phyloP scores from a whole-genome alignment of 768 basidiomycete species.

The Phlebiopsis flavidoalba region DNA sequence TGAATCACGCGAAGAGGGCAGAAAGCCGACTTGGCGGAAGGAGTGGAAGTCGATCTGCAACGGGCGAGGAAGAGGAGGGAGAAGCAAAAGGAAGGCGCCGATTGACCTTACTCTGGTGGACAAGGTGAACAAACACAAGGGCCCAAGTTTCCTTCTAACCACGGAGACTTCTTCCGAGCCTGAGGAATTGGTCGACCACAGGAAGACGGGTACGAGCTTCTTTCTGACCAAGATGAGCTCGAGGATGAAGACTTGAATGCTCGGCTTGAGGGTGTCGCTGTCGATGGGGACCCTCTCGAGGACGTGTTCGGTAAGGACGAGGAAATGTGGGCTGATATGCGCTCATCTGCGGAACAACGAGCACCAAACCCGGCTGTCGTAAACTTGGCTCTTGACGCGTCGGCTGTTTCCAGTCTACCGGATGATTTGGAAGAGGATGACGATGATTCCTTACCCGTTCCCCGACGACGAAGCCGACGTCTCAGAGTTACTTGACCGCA shows the following conservation, averaged over 20 bases:
- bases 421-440: conserved; percentile 22
- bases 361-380: conserved; percentile 42
- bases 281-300: conserved; percentile 42
- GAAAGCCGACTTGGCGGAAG: conserved; percentile 33
- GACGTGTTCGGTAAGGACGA: conserved; percentile 66
- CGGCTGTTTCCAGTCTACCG: conserved; percentile 26
- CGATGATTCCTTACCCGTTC: conserved; percentile 30
- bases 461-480: conserved; percentile 37
- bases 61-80: conserved; percentile 19
- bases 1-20: conserved; percentile 54
- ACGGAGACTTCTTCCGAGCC: conserved; percentile 28
- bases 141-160: conserved; percentile 24
- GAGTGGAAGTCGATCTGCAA: conserved; percentile 18
- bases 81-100: conserved; percentile 32
- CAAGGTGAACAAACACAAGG: conserved; percentile 37
- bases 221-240: conserved; percentile 13
- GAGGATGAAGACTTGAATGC: conserved; percentile 37
- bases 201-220: not conserved
- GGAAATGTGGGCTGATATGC: conserved; percentile 55
- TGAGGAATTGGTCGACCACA: conserved; percentile 16
- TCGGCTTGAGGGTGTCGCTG: conserved; percentile 25
- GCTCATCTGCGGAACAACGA: conserved; percentile 26
- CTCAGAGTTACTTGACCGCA: conserved; percentile 19
- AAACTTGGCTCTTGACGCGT: conserved; percentile 46
- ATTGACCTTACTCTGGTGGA: conserved; percentile 46